Conservation (phyloP, 768 basidiomycete species). For the Auricularia sp. region DNA sequence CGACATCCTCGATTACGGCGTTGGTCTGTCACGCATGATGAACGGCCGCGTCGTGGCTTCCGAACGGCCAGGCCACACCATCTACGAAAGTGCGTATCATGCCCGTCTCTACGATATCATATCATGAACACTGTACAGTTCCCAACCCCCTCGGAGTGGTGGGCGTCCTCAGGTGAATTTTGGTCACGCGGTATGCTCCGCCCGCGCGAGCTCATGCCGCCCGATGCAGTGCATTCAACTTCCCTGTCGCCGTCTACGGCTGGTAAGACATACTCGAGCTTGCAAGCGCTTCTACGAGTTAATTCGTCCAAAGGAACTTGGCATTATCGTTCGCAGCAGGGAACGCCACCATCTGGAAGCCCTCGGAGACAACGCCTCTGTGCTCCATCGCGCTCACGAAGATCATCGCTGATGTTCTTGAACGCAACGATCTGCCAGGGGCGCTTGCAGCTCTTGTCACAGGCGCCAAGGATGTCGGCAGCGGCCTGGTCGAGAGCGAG, state of each 20-base stretch:
- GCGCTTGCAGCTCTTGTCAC: slow-evolving; percentile 76
- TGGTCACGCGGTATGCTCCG: not conserved
- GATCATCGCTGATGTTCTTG: slow-evolving; percentile 72
- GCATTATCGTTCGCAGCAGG: slow-evolving; percentile 81
- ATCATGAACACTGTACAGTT: slow-evolving; percentile 35
- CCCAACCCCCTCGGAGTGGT: slow-evolving; percentile 80
- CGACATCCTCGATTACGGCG: slow-evolving; percentile 92
- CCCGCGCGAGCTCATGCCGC: not conserved
- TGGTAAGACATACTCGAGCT: slow-evolving; percentile 39
- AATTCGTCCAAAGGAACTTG: slow-evolving; percentile 56
- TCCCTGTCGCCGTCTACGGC: slow-evolving; percentile 88
- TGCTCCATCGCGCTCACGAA: slow-evolving; percentile 87
- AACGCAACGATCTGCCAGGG: slow-evolving; percentile 73
- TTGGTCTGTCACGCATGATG: slow-evolving; percentile 90
- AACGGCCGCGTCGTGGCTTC: slow-evolving; percentile 81
- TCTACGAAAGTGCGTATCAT: slow-evolving; percentile 60
- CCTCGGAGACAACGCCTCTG: slow-evolving; percentile 78
- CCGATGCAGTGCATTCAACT: slow-evolving; percentile 72
- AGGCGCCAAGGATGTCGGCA: slow-evolving; percentile 74
- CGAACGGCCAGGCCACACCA: slow-evolving; percentile 83
- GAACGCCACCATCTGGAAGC: slow-evolving; percentile 94
- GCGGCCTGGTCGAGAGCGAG: slow-evolving; percentile 60
- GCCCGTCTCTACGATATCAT: slow-evolving; percentile 5
- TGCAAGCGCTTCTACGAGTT: not conserved
- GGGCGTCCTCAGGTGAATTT: slow-evolving; percentile 42